These are phyloP conservation scores for Cadophora sp. DNA, from an alignment of 2,329 filamentous ascomycete genomes.

Conservation along the genomic window DNA sequence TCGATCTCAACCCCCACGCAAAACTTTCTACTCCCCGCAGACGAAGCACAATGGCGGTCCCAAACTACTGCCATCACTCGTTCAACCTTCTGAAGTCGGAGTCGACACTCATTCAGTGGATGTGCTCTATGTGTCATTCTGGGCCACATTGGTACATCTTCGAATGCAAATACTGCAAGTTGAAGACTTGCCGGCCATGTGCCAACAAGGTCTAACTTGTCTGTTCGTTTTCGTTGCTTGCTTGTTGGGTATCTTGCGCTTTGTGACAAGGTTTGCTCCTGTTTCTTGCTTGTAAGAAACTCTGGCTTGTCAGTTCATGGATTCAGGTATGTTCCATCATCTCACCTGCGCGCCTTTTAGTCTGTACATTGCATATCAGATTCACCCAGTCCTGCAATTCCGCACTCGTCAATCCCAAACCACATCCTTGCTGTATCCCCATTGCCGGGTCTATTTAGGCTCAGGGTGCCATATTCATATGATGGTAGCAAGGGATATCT, in stretches of 20 bases:
- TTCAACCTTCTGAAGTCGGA: conserved; percentile 73
- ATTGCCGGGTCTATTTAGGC: not conserved
- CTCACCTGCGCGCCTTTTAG: not conserved
- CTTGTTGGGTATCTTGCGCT: not conserved
- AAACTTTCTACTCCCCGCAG: not conserved
- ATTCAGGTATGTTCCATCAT: conserved; percentile 1
- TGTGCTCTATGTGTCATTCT: conserved; percentile 67
- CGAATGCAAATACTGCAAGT: conserved; percentile 72
- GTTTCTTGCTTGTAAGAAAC: not conserved
- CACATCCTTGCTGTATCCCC: not conserved
- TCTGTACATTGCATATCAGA: not conserved
- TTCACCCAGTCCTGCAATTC: conserved; percentile 5
- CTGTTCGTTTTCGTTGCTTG: conserved; percentile 9
- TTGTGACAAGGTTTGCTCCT: not conserved
- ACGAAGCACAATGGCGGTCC: conserved; percentile 55
- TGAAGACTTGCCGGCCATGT: conserved; percentile 68
- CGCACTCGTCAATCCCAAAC: not conserved
- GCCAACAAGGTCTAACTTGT: conserved; percentile 41
- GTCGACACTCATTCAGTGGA: conserved; percentile 69
- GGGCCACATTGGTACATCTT: conserved; percentile 73
- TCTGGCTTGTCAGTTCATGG: not conserved
- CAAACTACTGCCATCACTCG: conserved; percentile 64
- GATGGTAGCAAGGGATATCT: not conserved
- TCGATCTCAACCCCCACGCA: conserved; percentile 6
- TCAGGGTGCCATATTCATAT: not conserved